phyloP scores from a whole-genome alignment of 129 eudicot genomes.

The Artemisia annua region DNA sequence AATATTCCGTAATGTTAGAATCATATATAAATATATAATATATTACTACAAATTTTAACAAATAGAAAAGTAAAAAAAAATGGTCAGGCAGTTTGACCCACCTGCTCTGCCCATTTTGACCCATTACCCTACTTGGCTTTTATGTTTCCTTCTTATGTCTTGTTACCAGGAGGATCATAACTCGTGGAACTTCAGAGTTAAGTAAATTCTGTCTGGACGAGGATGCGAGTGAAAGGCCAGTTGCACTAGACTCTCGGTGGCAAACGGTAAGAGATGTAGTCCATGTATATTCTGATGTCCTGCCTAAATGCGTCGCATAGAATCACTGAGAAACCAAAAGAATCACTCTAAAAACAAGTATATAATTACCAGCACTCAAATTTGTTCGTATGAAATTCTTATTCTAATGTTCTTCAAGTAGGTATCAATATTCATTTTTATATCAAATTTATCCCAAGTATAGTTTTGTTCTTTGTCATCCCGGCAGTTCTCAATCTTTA shows the following conservation, averaged over 20 bases:
- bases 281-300: background rate
- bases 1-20: background rate
- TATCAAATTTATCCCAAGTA: background rate
- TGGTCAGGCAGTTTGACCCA: background rate
- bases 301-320: constrained; percentile 19
- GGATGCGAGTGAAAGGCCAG: background rate
- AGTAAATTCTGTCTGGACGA: constrained; percentile 10
- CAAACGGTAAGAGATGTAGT: constrained; percentile 28
- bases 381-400: background rate
- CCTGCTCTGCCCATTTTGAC: background rate
- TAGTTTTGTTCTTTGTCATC: no score
- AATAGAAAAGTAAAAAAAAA: no score
- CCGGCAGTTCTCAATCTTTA: no score
- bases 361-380: constrained; percentile 15
- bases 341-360: constrained; percentile 21
- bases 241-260: constrained; percentile 9
- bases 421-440: background rate
- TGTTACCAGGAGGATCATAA: constrained; percentile 17
- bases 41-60: background rate
- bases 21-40: background rate
- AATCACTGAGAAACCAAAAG: constrained; percentile 10
- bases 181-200: background rate
- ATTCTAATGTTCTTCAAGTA: constrained; percentile 1
- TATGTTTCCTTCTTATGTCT: background rate
- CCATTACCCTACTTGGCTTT: background rate